Conservation (phyloP, 352 stramenopile species). For the Phytophthora pisi region DNA sequence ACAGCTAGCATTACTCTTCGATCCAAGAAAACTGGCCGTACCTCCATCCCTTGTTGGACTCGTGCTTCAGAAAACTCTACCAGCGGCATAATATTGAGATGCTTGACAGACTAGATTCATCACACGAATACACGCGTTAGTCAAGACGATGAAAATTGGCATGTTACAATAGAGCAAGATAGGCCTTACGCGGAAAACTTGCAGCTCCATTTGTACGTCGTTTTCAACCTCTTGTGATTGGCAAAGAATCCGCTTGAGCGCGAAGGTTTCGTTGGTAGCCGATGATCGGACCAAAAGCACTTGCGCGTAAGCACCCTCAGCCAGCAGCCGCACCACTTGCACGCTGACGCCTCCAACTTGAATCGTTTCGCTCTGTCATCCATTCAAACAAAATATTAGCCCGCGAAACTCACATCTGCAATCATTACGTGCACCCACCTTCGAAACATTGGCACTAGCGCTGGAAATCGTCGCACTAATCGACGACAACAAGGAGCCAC, state of each 20-base stretch:
- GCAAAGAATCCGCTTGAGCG: conserved; percentile 83
- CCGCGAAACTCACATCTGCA: neutral
- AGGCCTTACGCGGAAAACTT: conserved; percentile 68
- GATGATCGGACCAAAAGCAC: conserved; percentile 81
- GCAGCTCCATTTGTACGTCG: conserved; percentile 79
- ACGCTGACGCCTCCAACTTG: conserved; percentile 75
- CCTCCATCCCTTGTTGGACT: conserved; percentile 73
- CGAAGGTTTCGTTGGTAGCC: conserved; percentile 73
- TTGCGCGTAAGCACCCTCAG: conserved; percentile 81
- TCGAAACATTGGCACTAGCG: conserved; percentile 55
- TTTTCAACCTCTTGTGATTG: conserved; percentile 82
- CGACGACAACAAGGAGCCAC: conserved; percentile 76
- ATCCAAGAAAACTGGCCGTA: conserved; percentile 22
- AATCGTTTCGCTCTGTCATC: conserved; percentile 70
- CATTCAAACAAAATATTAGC: neutral
- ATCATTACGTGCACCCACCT: conserved; percentile 39
- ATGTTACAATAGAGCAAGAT: neutral
- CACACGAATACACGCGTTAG: conserved; percentile 6
- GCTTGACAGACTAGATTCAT: conserved; percentile 64
- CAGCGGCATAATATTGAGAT: conserved; percentile 81
- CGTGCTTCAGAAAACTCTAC: conserved; percentile 80
- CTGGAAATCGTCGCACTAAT: conserved; percentile 80
- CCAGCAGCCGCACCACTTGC: conserved; percentile 69
- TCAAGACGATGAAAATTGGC: neutral
- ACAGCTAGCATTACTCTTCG: neutral